Base-by-base conservation (phyloP, 2,329 filamentous ascomycete genomes). In the Fusarium sp. region DNA sequence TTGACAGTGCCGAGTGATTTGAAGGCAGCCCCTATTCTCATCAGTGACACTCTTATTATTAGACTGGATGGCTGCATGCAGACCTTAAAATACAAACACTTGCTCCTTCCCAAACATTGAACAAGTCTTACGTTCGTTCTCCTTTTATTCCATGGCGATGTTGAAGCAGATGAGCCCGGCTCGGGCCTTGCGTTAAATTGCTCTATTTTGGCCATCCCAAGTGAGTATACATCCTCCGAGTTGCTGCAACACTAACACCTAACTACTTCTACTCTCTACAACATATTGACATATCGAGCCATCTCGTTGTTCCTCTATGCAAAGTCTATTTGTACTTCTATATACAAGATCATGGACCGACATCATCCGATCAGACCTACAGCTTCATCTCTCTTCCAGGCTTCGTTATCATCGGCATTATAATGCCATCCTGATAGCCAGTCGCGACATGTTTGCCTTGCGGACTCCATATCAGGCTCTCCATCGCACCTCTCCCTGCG, bases 391-490 rank as follows among this genome's bases (percentile, higher is more conserved):
- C 66, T 33, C 48, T 53, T 1, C 18, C 37, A 16, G 31, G 37
- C 11, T 57, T 65, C 8, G 55, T 26, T 3, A 10, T 35, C 49
- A 50, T 63, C 5, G 78, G 80, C 31, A 77, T 57, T 24, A 82
- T 64, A 12, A 86, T 80, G 5, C 85, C 85, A 63, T 88, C 86
- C 66, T 88, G 86, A 60, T 85, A 87, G 44, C 83, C 84, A 2
- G 83, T 86, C 8, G 85, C 86, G 3, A 88, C 81, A 68, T 88
- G 86, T 23, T 82, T 78, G 5, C 86, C 85, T 5, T 75, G 68
- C 0, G 86, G 85, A 61, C 85, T 88, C 86, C 86, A 88, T 31
- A 86, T 82, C 76, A 84, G 84, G 55, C 79, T 82, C 73, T 84
- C 78, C 63, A 88, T 75, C 47, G 84, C 79, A 4, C 80, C 83